Percentiles rank a stretch among this genome's conserved stretches.
These are phyloP conservation scores for Malus sieversii DNA, from an alignment of 306 rosid genomes.

Conservation along the genomic window DNA sequence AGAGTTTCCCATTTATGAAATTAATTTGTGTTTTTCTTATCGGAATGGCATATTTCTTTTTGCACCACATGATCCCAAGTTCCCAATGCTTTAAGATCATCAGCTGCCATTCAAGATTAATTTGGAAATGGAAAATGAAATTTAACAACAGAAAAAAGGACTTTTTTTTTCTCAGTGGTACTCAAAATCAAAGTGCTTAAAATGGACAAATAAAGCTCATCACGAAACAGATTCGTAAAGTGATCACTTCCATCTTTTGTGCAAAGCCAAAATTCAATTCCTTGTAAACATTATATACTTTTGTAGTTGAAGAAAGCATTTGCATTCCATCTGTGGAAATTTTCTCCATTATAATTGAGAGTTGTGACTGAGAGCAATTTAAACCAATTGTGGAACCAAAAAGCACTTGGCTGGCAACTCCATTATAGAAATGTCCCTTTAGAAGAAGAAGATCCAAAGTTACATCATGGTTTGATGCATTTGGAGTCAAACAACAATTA, in stretches of 20 bases:
- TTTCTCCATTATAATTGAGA: background rate
- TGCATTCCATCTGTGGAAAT: background rate
- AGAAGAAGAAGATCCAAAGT: slow-evolving; percentile 2
- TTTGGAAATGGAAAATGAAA: background rate
- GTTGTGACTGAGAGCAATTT: background rate
- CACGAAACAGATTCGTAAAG: background rate
- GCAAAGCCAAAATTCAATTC: background rate
- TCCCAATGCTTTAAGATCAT: background rate
- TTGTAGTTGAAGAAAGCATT: background rate
- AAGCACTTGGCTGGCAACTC: background rate
- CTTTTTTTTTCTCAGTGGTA: background rate
- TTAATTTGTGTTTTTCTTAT: background rate
- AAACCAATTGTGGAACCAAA: background rate
- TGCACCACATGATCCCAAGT: background rate
- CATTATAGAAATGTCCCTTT: slow-evolving; percentile 6
- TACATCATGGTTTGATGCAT: slow-evolving; percentile 25
- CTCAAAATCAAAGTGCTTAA: background rate
- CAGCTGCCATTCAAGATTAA: background rate
- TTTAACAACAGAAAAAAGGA: background rate
- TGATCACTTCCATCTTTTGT: background rate
- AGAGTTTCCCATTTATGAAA: background rate
- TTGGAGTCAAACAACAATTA: slow-evolving; percentile 15
- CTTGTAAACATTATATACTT: background rate
- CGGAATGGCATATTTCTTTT: background rate
- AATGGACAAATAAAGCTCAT: background rate